These are phyloP conservation scores for Carex littledalei DNA, from an alignment of 176 grass and related monocot species.

Conservation along the genomic window DNA sequence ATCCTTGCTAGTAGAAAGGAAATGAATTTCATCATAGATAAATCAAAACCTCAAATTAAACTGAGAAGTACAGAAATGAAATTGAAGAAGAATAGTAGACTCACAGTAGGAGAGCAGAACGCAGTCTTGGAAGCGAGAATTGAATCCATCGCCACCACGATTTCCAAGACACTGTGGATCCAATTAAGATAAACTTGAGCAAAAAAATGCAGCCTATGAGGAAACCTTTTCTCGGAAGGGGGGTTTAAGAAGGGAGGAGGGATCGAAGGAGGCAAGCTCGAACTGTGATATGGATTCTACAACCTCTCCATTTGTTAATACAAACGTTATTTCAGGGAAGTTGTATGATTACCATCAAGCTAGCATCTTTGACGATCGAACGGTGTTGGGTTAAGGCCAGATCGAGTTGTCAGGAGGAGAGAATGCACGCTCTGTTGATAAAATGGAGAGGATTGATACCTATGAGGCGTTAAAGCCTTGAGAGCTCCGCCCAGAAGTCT, in stretches of 20 bases:
- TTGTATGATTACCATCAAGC: not conserved
- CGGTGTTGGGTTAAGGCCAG: not conserved
- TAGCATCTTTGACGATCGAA: not conserved
- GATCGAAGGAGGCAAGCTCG: slow-evolving; percentile 4
- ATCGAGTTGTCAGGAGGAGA: not conserved
- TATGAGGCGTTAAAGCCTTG: not conserved
- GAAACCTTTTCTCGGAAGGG: not conserved
- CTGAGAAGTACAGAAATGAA: not conserved
- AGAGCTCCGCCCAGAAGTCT: not conserved
- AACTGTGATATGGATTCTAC: slow-evolving; percentile 8
- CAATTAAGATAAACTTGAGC: not conserved
- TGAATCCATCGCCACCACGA: slow-evolving; percentile 24
- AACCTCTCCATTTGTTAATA: not conserved
- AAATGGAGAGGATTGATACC: slow-evolving; percentile 4
- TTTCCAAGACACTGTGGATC: slow-evolving; percentile 4
- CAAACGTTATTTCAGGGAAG: not conserved
- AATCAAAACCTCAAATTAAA: not conserved
- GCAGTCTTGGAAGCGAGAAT: slow-evolving; percentile 30
- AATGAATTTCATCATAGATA: not conserved
- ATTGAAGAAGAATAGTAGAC: not conserved
- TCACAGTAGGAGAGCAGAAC: slow-evolving; percentile 16
- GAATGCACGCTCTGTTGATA: not conserved
- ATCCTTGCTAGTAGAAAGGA: slow-evolving; percentile 16
- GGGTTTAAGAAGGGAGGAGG: slow-evolving; percentile 14
- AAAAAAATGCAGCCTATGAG: not conserved